phyloP scores from a whole-genome alignment of 2,329 filamentous ascomycete species.

The Orbilia blumenaviensis region DNA sequence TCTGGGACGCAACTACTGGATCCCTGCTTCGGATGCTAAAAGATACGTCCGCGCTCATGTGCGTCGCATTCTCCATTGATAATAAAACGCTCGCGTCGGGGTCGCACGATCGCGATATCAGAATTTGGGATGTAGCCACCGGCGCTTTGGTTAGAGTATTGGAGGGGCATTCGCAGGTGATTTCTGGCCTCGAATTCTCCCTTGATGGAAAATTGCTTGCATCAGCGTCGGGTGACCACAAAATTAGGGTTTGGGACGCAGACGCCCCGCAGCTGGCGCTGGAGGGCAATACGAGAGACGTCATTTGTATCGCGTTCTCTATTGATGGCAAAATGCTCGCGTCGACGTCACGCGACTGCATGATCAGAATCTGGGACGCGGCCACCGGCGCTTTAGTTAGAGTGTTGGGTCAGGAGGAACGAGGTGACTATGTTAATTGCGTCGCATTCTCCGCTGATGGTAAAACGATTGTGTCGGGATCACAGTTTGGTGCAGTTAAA shows the following conservation, averaged over 20 bases:
- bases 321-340: not conserved
- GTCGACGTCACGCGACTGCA: not conserved
- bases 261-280: not conserved
- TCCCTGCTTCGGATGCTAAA: not conserved
- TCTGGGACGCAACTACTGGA: constrained; percentile 5
- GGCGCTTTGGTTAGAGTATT: not conserved
- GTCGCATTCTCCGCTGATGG: constrained; percentile 8
- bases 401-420: not conserved
- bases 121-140: constrained; percentile 62
- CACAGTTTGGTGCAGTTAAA: not conserved
- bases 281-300: not conserved
- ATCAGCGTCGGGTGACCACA: not conserved
- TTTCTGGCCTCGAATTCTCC: not conserved
- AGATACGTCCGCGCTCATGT: not conserved
- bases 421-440: not conserved
- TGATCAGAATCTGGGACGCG: not conserved
- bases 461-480: not conserved
- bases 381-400: not conserved
- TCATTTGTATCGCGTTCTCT: constrained; percentile 16
- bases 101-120: constrained; percentile 43
- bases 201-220: not conserved
- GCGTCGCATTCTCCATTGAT: constrained; percentile 48
- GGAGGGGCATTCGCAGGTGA: not conserved
- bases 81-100: not conserved
- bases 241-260: not conserved